Evolutionary conservation across 202 grass and related monocot genomes (phyloP).

Genomic region (Miscanthus sacchariflorus): DNA sequence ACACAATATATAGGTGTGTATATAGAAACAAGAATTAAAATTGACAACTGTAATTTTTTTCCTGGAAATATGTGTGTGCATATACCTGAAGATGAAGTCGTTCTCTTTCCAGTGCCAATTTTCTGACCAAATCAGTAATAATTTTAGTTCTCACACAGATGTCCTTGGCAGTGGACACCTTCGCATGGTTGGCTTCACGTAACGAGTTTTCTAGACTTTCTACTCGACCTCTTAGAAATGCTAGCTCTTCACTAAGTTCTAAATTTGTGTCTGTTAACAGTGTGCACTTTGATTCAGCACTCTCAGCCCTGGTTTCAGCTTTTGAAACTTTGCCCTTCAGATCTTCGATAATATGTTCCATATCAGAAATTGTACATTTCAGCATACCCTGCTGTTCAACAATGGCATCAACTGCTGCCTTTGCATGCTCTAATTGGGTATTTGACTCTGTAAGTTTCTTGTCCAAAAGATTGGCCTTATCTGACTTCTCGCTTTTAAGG

Average conservation of each 20-base stretch:
- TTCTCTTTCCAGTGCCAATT: conserved; percentile 87
- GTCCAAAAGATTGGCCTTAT: conserved; percentile 64
- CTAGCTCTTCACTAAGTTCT: conserved; percentile 83
- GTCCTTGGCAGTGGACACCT: conserved; percentile 66
- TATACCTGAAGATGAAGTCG: conserved; percentile 75
- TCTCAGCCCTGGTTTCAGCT: conserved; percentile 76
- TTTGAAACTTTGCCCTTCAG: conserved; percentile 80
- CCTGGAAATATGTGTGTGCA: conserved; percentile 7
- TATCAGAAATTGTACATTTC: conserved; percentile 73
- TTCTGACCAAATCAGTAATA: conserved; percentile 75
- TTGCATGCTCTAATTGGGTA: conserved; percentile 82
- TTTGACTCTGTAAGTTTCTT: conserved; percentile 72
- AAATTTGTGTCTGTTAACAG: conserved; percentile 78
- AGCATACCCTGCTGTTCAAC: conserved; percentile 79
- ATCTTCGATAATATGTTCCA: conserved; percentile 84
- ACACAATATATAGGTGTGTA: background rate
- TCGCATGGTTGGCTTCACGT: conserved; percentile 67
- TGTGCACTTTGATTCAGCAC: conserved; percentile 77
- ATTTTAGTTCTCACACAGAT: conserved; percentile 79
- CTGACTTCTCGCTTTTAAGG: conserved; percentile 57
- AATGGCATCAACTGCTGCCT: conserved; percentile 78
- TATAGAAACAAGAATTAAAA: conserved; percentile 17
- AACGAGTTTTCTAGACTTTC: conserved; percentile 71
- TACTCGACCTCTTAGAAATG: conserved; percentile 73
- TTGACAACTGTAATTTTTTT: background rate